Evolutionary conservation across 2,329 filamentous ascomycete species (phyloP), one percentile per base, ranked within the genome.

Genomic region (Cladosporium sp.): DNA sequence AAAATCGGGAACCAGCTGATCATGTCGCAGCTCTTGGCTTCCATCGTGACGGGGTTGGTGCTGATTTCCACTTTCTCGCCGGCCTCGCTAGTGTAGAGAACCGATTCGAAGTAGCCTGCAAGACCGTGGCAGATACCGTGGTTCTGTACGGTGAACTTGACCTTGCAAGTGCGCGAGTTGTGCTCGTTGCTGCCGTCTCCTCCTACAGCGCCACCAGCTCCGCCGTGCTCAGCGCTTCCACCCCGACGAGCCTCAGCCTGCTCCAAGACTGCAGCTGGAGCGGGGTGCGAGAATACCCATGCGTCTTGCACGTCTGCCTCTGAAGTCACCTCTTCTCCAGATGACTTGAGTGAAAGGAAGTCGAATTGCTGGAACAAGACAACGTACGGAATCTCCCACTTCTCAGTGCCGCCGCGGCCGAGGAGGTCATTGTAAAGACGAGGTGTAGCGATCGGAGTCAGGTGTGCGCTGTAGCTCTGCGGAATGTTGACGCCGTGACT

Each of bases 1-100:
- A 93, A 97, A 30, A 99, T 97, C 1, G 94, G 94, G 73, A 99
- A 99, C 94, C 94, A 99, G 58, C 90, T 96, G 64, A 97, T 96
- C 95, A 99, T 99, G 68, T 95, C 92, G 70, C 88, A 89, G 80
- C 92, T 96, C 83, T 97, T 97, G 59, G 79, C 78, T 58, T 94
- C 90, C 76, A 99, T 97, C 30, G 88, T 90, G 64, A 96, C 89
- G 0, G 94, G 95, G 68, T 96, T 88, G 3, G 89, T 99, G 69
- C 91, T 96, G 60, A 99, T 82, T 77, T 97, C 93, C 4, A 97
- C 84, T 1, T 77, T 77, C 67, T 67, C 52, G 58, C 70, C 64
- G 40, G 63, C 64, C 36, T 50, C 22, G 56, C 73, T 82, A 65
- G 82, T 82, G 71, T 97, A 99, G 19, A 99, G 81, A n/a, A 96